Evolutionary conservation across 2,329 filamentous ascomycete genomes (phyloP).

Genomic region (Pestalotiopsis fici): DNA sequence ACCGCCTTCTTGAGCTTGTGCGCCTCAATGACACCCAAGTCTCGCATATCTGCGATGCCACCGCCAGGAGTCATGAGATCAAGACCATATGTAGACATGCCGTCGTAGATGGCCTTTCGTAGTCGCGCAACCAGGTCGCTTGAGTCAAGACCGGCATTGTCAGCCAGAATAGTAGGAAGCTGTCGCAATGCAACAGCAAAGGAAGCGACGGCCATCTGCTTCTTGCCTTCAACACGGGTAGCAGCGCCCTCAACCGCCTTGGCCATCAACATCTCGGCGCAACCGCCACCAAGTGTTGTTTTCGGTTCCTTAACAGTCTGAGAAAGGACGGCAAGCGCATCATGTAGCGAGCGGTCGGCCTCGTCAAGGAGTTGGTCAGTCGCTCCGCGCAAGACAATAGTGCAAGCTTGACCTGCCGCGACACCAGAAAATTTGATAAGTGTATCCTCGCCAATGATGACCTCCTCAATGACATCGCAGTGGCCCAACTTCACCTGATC

Average conservation of each 20-base stretch:
- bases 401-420: conserved; percentile 91
- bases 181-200: conserved; percentile 90
- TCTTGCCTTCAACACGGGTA: conserved; percentile 94
- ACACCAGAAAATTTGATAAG: conserved; percentile 97
- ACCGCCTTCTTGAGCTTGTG: conserved; percentile 99
- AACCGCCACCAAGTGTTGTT: conserved; percentile 92
- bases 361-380: conserved; percentile 97
- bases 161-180: conserved; percentile 92
- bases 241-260: conserved; percentile 94
- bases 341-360: conserved; percentile 92
- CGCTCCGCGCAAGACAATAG: conserved; percentile 91
- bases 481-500: conserved; percentile 95
- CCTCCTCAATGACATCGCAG: conserved; percentile 94
- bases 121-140: conserved; percentile 90
- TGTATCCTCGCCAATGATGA: conserved; percentile 97
- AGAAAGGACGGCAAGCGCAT: conserved; percentile 92
- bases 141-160: conserved; percentile 95
- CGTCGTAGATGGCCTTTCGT: conserved; percentile 92
- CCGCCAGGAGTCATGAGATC: conserved; percentile 89
- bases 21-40: conserved; percentile 92
- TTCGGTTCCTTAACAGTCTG: conserved; percentile 95
- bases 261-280: conserved; percentile 98
- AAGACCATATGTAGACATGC: conserved; percentile 87
- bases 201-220: conserved; percentile 86
- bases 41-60: conserved; percentile 92